These are phyloP conservation scores for Dispira parvispora DNA, from an alignment of 192 early-diverging fungal species.

Conservation along the genomic window DNA sequence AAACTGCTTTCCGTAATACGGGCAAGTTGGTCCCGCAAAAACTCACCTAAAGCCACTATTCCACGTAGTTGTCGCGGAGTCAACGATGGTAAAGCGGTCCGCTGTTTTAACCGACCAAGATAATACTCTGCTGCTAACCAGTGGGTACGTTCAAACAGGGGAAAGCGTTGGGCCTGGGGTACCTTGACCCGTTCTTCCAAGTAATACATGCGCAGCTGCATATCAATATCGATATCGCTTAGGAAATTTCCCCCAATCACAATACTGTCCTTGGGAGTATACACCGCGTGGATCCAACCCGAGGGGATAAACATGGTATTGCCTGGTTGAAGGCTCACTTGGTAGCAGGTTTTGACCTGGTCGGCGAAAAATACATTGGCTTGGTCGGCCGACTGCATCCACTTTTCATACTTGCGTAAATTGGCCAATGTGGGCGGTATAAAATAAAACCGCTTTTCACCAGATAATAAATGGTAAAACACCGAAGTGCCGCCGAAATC, in stretches of 20 bases:
- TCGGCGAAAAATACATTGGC: slow-evolving; percentile 62
- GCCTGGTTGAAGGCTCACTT: slow-evolving; percentile 55
- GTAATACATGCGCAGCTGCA: slow-evolving; percentile 1
- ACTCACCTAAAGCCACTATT: no score
- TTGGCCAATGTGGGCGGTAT: slow-evolving; percentile 52
- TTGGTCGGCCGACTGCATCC: slow-evolving; percentile 52
- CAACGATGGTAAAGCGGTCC: no score
- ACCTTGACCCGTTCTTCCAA: not conserved
- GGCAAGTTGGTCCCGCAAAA: no score
- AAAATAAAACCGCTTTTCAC: slow-evolving; percentile 68
- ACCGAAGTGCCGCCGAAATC: slow-evolving; percentile 54
- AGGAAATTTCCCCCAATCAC: slow-evolving; percentile 90
- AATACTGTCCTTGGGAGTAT: slow-evolving; percentile 68
- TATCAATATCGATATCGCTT: not conserved
- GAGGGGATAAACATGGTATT: slow-evolving; percentile 91
- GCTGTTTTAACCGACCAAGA: not conserved
- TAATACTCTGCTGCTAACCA: slow-evolving; percentile 2
- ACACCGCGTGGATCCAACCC: slow-evolving; percentile 94
- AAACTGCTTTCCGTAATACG: no score
- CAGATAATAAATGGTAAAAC: slow-evolving; percentile 66
- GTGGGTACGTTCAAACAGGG: not conserved
- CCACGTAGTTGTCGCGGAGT: no score
- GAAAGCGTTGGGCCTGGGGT: not conserved
- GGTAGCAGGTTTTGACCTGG: slow-evolving; percentile 59
- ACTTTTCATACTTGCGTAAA: slow-evolving; percentile 60